Evolutionary conservation across 768 basidiomycete species (phyloP), one percentile per base, ranked within the genome.

Genomic region (Gelatoporia subvermispora): DNA sequence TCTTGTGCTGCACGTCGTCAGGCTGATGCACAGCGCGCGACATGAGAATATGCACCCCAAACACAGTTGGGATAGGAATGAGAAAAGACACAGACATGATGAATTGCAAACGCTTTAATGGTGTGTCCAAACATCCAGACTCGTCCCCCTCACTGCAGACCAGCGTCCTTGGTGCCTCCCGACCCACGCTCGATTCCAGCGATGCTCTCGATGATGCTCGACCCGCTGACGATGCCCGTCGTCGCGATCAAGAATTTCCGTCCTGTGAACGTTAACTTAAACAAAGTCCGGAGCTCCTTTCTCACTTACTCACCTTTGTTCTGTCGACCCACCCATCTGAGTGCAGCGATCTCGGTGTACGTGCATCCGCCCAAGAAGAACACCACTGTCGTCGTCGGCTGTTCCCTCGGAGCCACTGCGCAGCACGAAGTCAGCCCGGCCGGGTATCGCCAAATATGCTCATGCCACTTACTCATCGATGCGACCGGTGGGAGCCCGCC

Each of bases 361-460:
- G 96, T 99, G 65, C 93, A 93, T 3, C 95, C 96, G 22, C 96
- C 96, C 25, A 98, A 69, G 79, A 98, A 97, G 70, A 97, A 96
- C 9, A 99, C 88, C 16, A 95, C 79, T 2, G 93, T 95, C 4
- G 86, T 95, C 8, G 82, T 88, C 2, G 78, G 70, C 58, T 78
- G 76, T 52, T 85, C 87, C 43, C 72, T 73, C 1, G 75, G 65
- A 50, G 68, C 68, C 46, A 74, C 79, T 81, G 54, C 31, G 22
- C 9, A 25, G n/a, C 41, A 24, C n/a, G 10, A 13, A 5, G 28
- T 31, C 28, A 31, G 28, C 28, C 28, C 28, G 28, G 5, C 13
- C 28, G 28, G 28, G 7, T 13, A 31, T 8, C 24, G 21, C 20
- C 42, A 22, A 31, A 13, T 31, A 31, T 31, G 28, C 28, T 31